Evolutionary conservation across 306 rosid species (phyloP).

Genomic region (Spatholobus suberectus): DNA sequence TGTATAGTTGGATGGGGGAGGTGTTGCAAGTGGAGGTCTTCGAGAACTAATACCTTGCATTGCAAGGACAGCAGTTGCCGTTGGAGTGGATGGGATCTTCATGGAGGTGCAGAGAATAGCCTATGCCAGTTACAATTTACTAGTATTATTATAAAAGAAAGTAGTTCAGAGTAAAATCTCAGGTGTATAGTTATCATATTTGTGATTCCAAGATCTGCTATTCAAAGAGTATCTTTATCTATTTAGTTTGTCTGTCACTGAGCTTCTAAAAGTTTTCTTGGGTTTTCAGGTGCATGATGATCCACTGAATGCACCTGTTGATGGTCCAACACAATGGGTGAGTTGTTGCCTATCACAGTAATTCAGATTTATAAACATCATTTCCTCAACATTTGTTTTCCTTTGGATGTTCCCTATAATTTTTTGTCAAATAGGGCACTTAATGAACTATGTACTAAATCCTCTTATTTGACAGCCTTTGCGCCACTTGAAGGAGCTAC

Average conservation of each 20-base stretch:
- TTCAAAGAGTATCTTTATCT: conserved; percentile 9
- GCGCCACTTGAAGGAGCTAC: conserved; percentile 90
- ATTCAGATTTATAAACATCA: conserved; percentile 10
- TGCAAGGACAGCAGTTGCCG: conserved; percentile 95
- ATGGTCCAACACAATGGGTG: conserved; percentile 99
- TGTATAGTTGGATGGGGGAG: conserved; percentile 90
- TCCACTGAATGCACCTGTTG: conserved; percentile 93
- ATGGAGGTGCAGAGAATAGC: conserved; percentile 75
- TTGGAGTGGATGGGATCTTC: conserved; percentile 97
- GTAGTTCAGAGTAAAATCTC: conserved; percentile 7
- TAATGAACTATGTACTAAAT: conserved; percentile 24
- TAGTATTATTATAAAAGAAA: conserved; percentile 10
- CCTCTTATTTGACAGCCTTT: conserved; percentile 67
- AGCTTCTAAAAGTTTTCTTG: conserved; percentile 37
- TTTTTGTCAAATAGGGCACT: neutral
- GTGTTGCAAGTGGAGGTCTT: conserved; percentile 98
- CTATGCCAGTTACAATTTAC: neutral
- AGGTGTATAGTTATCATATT: neutral
- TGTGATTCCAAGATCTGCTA: neutral
- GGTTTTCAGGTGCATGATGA: conserved; percentile 86
- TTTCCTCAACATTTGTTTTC: conserved; percentile 23
- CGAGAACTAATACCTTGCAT: conserved; percentile 97
- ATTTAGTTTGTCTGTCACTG: conserved; percentile 25
- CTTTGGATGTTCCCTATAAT: neutral
- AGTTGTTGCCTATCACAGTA: conserved; percentile 40